Evolutionary conservation across 805 yeast species (phyloP), one percentile per base, ranked within the genome.

Genomic region (Starmerella riodocensis): DNA sequence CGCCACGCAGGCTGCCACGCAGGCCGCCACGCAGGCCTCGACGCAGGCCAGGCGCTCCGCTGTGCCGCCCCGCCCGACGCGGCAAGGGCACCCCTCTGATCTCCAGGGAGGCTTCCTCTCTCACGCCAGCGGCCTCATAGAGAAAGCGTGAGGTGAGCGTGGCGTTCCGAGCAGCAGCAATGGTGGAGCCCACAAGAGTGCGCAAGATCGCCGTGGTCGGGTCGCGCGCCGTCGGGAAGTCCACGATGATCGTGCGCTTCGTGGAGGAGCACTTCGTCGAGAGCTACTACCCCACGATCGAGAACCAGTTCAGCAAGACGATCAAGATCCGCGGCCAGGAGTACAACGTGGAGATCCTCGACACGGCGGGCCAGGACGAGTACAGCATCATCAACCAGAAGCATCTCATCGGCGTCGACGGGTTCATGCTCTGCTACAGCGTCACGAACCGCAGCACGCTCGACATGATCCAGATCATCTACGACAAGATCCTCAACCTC

Each of bases 341-440:
- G 39, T 85, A 79, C 56, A 76, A 76, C 38, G 73, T 86, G 20
- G 94, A 84, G 57, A 80, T 85, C 39, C 64, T 84, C 44, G 96
- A 85, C 55, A 85, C 95, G 0, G 94, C 94, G 1, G 95, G 95
- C 6, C 93, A 83, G 63, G 94, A 84, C 59, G 94, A 84, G 63
- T 81, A 77, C 56, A 72, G 83, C 35, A 73, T 81, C 47, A 70
- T 85, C 60, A 80, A 75, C 52, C 83, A 80, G 58, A 79, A 80
- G 50, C 77, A 80, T 40, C 62, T 82, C 35, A 77, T 79, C 34
- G 91, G 86, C 14, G 74, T 80, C 25, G 91, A 82, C 53, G 96
- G 94, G 1, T 80, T 80, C 54, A 63, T 85, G 32, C 61, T 86
- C 31, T 81, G 83, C 32, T 85, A 82, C 61, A 78, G 88, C 36